These are phyloP conservation scores for Diophrys appendiculata DNA, from an alignment of 73 alveolate species.

Conservation along the genomic window DNA sequence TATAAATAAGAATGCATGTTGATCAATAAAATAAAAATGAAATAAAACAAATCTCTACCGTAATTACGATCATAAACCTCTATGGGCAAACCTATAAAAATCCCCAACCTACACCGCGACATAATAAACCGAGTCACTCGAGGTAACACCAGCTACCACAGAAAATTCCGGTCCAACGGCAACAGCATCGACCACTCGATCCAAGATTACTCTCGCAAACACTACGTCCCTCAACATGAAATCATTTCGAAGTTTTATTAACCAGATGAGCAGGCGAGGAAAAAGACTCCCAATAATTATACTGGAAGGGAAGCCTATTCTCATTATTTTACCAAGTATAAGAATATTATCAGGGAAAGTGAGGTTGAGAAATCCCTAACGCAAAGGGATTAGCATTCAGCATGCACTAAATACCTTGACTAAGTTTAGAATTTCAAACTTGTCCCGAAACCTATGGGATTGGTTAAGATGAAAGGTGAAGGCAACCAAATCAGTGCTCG, in stretches of 20 bases:
- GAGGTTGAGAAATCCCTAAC: neutral
- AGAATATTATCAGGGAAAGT: neutral
- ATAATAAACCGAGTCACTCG: neutral
- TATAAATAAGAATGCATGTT: no score
- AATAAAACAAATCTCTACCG: neutral
- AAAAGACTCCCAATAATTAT: neutral
- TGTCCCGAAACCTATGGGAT: constrained; percentile 53
- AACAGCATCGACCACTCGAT: neutral
- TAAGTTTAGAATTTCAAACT: constrained; percentile 18
- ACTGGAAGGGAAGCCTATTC: neutral
- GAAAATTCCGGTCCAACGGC: neutral
- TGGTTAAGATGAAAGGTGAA: constrained; percentile 24
- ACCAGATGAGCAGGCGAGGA: neutral
- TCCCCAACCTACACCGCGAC: constrained; percentile 1
- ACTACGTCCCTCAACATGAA: neutral
- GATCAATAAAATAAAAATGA: no score
- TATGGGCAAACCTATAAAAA: neutral
- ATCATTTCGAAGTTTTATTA: neutral
- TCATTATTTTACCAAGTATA: neutral
- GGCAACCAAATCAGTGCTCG: constrained; percentile 36
- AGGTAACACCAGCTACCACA: neutral
- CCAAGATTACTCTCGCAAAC: neutral
- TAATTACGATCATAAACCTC: no score
- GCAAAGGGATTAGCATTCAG: constrained; percentile 11
- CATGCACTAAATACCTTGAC: constrained; percentile 49